Conservation (phyloP, 2,329 filamentous ascomycete species). For the Geosmithia morbida region DNA sequence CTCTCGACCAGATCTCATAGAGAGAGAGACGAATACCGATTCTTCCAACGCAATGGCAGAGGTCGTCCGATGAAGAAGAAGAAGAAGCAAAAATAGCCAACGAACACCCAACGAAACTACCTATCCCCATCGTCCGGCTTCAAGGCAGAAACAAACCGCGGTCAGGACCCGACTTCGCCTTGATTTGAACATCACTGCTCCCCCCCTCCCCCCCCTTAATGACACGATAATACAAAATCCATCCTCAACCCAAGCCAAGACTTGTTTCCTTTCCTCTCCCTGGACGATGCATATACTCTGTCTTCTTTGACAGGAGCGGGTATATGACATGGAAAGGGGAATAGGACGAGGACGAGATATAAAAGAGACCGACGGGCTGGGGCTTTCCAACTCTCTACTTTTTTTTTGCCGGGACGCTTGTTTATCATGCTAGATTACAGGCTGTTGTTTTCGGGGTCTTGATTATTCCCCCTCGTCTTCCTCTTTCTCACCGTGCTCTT, state of each 20-base stretch:
- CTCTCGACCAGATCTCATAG: conserved; percentile 29
- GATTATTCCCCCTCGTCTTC: neutral
- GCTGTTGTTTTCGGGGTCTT: too few species aligned
- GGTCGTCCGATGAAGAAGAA: neutral
- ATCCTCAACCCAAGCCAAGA: neutral
- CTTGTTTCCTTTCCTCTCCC: neutral
- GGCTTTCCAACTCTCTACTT: too few species aligned
- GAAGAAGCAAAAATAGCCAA: neutral
- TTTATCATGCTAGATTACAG: too few species aligned
- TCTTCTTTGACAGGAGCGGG: too few species aligned
- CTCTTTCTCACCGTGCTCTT: neutral
- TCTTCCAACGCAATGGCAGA: too few species aligned
- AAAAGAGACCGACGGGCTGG: too few species aligned
- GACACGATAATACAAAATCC: neutral
- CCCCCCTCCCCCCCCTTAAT: neutral
- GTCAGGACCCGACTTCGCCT: neutral
- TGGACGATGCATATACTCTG: too few species aligned
- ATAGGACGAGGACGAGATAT: too few species aligned
- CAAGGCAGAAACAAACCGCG: neutral
- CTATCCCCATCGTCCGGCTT: neutral
- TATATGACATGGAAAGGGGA: too few species aligned
- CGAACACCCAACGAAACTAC: neutral
- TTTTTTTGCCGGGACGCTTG: too few species aligned
- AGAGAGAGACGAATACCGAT: neutral
- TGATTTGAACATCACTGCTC: neutral